Evolutionary conservation across 306 rosid species (phyloP).

Genomic region (Cajanus cajan): DNA sequence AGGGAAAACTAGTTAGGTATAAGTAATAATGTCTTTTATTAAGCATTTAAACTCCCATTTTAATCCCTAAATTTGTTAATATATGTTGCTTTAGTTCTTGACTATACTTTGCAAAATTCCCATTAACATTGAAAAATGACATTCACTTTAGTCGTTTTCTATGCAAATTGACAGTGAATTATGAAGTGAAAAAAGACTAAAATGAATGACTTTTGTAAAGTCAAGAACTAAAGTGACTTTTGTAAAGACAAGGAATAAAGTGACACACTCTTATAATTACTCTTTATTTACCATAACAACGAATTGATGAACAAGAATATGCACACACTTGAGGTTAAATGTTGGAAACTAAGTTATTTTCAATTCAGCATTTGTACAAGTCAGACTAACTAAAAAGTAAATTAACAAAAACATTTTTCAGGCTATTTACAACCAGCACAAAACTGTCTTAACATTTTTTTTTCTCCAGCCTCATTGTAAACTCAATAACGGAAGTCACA

Average conservation of each 20-base stretch:
- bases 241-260: background rate
- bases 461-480: background rate
- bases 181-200: background rate
- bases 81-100: background rate
- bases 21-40: background rate
- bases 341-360: background rate
- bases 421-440: background rate
- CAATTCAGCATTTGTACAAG: background rate
- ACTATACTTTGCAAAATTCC: background rate
- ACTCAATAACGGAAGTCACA: constrained; percentile 12
- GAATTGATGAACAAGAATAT: background rate
- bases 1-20: background rate
- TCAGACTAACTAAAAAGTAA: background rate
- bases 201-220: background rate
- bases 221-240: background rate
- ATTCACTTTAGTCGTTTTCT: background rate
- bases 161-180: background rate
- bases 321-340: background rate
- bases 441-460: background rate
- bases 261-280: background rate
- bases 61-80: background rate
- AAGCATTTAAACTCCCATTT: background rate
- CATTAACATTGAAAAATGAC: background rate
- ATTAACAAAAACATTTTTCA: constrained; percentile 2
- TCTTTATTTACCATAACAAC: background rate